Conservation (phyloP, 2,329 filamentous ascomycete species). For the Alternaria postmessia region DNA sequence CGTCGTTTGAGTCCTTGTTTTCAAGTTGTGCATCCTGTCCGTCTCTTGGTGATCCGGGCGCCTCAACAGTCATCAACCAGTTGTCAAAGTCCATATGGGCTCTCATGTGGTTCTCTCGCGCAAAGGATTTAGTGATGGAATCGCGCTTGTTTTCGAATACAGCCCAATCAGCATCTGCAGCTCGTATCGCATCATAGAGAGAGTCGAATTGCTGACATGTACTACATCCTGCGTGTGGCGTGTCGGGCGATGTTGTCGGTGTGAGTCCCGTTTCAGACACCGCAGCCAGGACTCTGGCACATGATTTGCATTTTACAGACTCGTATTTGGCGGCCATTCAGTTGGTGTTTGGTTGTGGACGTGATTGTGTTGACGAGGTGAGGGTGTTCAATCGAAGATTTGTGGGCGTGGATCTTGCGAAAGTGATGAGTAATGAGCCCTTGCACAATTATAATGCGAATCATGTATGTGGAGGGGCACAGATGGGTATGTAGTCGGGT, state of each 20-base stretch:
- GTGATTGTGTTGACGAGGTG: neutral
- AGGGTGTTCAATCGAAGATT: neutral
- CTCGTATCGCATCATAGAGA: conserved; percentile 22
- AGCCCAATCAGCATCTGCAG: conserved; percentile 24
- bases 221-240: conserved; percentile 19
- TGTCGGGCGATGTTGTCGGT: conserved; percentile 4
- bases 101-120: conserved; percentile 21
- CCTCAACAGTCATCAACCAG: conserved; percentile 35
- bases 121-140: conserved; percentile 21
- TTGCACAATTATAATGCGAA: neutral
- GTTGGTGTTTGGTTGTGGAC: neutral
- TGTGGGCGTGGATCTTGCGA: neutral
- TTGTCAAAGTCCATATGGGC: conserved; percentile 36
- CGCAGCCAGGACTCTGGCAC: conserved; percentile 16
- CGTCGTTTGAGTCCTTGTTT: neutral
- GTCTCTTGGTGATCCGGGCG: neutral
- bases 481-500: neutral
- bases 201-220: conserved; percentile 27
- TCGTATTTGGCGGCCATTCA: conserved; percentile 6
- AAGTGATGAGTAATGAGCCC: neutral
- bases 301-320: conserved; percentile 16
- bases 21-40: conserved; percentile 2
- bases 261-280: conserved; percentile 20
- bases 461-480: neutral
- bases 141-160: conserved; percentile 20